phyloP scores from a whole-genome alignment of 257 asterid genomes.

The Solanum paucissectum region DNA sequence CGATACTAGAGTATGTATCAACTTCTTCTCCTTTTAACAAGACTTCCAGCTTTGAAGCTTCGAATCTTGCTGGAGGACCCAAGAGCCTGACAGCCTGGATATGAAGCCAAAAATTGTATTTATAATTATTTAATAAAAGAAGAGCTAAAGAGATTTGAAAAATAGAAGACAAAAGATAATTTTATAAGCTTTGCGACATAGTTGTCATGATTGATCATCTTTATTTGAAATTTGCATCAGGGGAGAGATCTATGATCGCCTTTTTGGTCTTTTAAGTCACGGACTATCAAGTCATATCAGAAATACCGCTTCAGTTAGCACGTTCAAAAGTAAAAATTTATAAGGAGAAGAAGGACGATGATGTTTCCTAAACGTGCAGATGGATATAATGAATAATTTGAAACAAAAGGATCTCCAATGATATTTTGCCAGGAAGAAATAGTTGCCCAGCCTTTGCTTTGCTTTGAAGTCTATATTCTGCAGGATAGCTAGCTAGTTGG shows the following conservation, averaged over 20 bases:
- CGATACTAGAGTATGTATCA: slow-evolving; percentile 22
- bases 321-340: not conserved
- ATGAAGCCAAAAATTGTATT: not conserved
- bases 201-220: not conserved
- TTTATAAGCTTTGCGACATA: not conserved
- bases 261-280: not conserved
- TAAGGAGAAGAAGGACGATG: not conserved
- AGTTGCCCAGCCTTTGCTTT: not conserved
- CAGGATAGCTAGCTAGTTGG: not conserved
- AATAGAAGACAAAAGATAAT: not conserved
- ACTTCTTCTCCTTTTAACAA: slow-evolving; percentile 48
- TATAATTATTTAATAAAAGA: not conserved
- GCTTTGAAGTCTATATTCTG: not conserved
- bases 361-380: too few relatives aligned
- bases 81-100: slow-evolving; percentile 67
- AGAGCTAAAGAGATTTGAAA: not conserved
- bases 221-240: not conserved
- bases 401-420: not conserved
- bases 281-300: not conserved
- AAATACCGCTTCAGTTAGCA: not conserved
- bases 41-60: slow-evolving; percentile 76
- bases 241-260: not conserved
- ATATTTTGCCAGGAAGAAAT: not conserved
- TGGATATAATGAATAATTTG: not conserved
- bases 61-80: slow-evolving; percentile 92